A percentile compares a stretch with the other conserved stretches of the same genome.
phyloP scores from a whole-genome alignment of 768 basidiomycete species.

The Leccinum arenicola region DNA sequence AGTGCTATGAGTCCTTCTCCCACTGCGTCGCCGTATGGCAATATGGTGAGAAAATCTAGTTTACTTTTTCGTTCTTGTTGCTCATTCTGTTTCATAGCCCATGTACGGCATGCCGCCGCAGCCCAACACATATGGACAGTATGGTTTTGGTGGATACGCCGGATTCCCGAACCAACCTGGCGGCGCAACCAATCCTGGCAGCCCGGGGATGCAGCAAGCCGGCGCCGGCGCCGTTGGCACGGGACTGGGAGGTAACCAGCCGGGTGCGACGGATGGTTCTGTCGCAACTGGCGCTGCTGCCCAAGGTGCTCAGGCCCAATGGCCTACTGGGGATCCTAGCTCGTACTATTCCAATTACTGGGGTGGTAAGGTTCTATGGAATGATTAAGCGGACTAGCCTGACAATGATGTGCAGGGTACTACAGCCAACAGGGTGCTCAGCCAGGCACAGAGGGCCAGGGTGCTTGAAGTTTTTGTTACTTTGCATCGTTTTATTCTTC shows the following conservation, averaged over 20 bases:
- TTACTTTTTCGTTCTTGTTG: background rate
- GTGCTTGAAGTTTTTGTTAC: constrained; percentile 28
- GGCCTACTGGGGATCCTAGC: constrained; percentile 71
- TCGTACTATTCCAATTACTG: constrained; percentile 81
- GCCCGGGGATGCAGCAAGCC: constrained; percentile 53
- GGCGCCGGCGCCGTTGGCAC: constrained; percentile 53
- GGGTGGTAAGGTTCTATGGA: constrained; percentile 55
- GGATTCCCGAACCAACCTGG: constrained; percentile 63
- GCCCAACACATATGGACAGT: constrained; percentile 69
- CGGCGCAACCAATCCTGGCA: constrained; percentile 44
- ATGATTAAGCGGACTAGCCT: constrained; percentile 4
- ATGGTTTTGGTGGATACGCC: constrained; percentile 72
- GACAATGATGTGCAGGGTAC: constrained; percentile 54
- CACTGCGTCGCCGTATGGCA: constrained; percentile 64
- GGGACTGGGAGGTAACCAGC: constrained; percentile 53
- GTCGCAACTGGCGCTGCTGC: constrained; percentile 46
- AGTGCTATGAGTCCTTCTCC: constrained; percentile 61
- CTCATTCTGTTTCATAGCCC: constrained; percentile 43
- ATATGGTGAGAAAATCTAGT: constrained; percentile 52
- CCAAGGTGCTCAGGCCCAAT: constrained; percentile 69
- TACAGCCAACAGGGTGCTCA: constrained; percentile 74
- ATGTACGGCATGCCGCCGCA: constrained; percentile 93
- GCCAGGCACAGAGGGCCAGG: constrained; percentile 54
- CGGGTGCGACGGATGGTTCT: constrained; percentile 53
- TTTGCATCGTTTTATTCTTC: constrained; percentile 27